Evolutionary conservation across 257 asterid species (phyloP), one percentile per base, ranked within the genome.

Genomic region (Cinchona pubescens): DNA sequence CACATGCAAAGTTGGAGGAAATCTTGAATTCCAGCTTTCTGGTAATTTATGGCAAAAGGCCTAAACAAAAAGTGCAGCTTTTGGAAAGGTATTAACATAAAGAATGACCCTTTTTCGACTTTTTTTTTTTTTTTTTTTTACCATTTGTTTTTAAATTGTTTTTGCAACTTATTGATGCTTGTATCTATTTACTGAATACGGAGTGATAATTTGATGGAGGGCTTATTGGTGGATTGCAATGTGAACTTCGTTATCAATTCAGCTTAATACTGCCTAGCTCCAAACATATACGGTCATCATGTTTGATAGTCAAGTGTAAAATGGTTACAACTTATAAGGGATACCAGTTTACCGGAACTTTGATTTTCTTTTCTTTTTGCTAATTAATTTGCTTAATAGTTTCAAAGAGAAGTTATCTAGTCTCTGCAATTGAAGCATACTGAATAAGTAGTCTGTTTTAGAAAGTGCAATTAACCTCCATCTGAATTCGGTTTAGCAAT

Each of bases 31-130:
- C 97, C 72, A 74, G 91, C 12, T 91, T 91, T 79, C 75, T 85
- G 51, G 93, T 95, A 69, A 86, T 95, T 79, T 76, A 76, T 69
- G 99, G 96, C 29, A 85, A 86, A 45, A 88, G 91, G 72, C 99
- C 98, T 38, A 91, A 85, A 87, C 99, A 92, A 74, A 95, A 92
- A 76, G 79, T 92, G 81, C 96, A 89, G 84, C 90, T 88, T 75
- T 77, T 92, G 84, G 98, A 95, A 76, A 91, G 96, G 98, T 86
- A 68, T 15, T 62, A 67, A 45, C 58, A 61, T n/a, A 35, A 46
- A 40, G 25, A 7, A 19, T 13, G 58, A 19, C 30, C 63, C 18
- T 51, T 64, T 65, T 71, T 25, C 30, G 63, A 10, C 16, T 8
- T n/a, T n/a, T 15, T 56, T n/a, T 15, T 25, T 56, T n/a, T 3